These are phyloP conservation scores for Euclidium syriacum DNA, from an alignment of 345 rosid species.

Conservation along the genomic window DNA sequence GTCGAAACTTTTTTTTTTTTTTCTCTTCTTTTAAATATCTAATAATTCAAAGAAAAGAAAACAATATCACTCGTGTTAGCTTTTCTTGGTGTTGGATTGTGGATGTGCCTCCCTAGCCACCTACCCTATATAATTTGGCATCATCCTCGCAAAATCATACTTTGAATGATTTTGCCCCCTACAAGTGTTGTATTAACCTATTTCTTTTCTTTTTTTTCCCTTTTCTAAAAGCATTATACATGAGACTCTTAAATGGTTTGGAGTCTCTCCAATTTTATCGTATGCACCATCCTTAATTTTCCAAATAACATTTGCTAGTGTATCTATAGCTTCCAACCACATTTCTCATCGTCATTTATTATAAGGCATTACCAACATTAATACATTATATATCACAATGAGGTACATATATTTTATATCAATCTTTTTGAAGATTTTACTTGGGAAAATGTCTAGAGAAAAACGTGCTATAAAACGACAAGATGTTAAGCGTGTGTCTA, in stretches of 20 bases:
- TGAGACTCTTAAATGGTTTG: neutral
- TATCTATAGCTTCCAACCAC: neutral
- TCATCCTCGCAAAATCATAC: constrained; percentile 14
- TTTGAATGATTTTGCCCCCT: constrained; percentile 18
- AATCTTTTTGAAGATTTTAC: neutral
- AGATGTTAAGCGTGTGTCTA: constrained; percentile 13
- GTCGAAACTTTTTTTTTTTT: too few species aligned
- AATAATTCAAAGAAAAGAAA: neutral
- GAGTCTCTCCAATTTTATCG: too few species aligned
- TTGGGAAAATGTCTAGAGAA: neutral
- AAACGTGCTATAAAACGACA: constrained; percentile 12
- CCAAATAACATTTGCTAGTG: too few species aligned
- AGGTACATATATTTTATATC: too few species aligned
- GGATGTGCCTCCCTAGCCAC: constrained; percentile 24
- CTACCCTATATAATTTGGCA: constrained; percentile 25
- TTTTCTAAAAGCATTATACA: neutral
- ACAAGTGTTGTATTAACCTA: neutral
- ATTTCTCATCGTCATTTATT: too few species aligned
- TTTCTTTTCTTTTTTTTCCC: neutral
- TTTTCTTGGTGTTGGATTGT: constrained; percentile 6
- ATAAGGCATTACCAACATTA: neutral
- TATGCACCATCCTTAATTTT: too few species aligned
- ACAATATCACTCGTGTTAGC: neutral
- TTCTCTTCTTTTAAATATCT: too few species aligned
- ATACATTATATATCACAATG: neutral